Conservation (phyloP, 192 early-diverging fungal genomes). For the Irineochytrium annulatum region DNA sequence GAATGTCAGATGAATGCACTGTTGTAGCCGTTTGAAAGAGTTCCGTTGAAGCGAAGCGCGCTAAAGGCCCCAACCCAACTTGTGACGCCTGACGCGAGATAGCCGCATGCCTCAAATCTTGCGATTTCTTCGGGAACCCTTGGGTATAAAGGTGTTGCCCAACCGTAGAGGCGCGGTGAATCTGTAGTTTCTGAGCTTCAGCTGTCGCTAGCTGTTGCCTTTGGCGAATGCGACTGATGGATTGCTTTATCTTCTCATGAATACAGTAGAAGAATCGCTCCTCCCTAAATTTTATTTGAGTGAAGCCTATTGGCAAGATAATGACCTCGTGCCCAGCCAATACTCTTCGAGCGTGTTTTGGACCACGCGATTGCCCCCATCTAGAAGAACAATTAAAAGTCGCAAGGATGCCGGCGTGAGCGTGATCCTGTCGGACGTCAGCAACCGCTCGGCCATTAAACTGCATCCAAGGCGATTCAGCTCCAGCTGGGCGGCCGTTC, state of each 20-base stretch:
- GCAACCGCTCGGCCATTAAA: slow-evolving; percentile 29
- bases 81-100: background rate
- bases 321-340: slow-evolving; percentile 30
- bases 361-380: slow-evolving; percentile 32
- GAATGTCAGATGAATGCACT: no score
- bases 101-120: background rate
- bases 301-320: slow-evolving; percentile 2
- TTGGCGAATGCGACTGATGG: slow-evolving; percentile 17
- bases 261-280: slow-evolving; percentile 38
- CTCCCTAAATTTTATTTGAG: slow-evolving; percentile 12
- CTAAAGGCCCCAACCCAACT: no score
- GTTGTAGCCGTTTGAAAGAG: no score
- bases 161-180: background rate
- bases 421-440: slow-evolving; percentile 14
- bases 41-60: no score
- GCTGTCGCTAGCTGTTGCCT: background rate
- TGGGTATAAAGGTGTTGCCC: no score
- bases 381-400: slow-evolving; percentile 26
- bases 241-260: slow-evolving; percentile 28
- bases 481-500: slow-evolving; percentile 16
- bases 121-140: background rate
- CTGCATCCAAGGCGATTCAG: slow-evolving; percentile 32
- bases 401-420: slow-evolving; percentile 17
- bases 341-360: slow-evolving; percentile 26
- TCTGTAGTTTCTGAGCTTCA: background rate